These are phyloP conservation scores for Lepidium aucheri DNA, from an alignment of 345 rosid genomes.

Conservation along the genomic window DNA sequence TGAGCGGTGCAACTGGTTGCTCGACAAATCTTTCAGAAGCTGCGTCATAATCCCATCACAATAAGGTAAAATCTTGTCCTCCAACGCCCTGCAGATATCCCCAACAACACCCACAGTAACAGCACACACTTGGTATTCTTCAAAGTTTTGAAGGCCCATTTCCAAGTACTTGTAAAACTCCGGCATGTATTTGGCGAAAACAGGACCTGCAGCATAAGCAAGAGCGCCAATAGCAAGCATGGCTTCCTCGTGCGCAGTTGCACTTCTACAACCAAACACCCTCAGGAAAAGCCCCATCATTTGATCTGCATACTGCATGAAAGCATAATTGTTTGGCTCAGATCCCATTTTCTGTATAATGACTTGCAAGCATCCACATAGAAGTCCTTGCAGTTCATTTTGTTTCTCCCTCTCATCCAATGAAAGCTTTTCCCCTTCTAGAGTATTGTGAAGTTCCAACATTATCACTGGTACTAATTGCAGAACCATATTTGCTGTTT, in stretches of 20 bases:
- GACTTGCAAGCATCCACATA: conserved; percentile 71
- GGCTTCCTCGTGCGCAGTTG: conserved; percentile 78
- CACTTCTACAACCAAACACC: conserved; percentile 68
- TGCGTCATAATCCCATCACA: conserved; percentile 78
- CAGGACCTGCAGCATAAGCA: conserved; percentile 60
- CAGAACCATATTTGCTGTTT: conserved; percentile 56
- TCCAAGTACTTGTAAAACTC: conserved; percentile 66
- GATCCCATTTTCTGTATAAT: conserved; percentile 62
- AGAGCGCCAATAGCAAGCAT: conserved; percentile 79
- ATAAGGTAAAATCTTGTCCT: conserved; percentile 53
- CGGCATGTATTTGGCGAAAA: conserved; percentile 63
- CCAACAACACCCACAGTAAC: conserved; percentile 77
- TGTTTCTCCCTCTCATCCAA: conserved; percentile 57
- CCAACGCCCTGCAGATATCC: conserved; percentile 60
- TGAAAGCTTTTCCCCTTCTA: conserved; percentile 55
- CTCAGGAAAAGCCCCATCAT: conserved; percentile 70
- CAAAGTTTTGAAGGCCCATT: conserved; percentile 73
- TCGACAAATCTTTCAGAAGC: conserved; percentile 70
- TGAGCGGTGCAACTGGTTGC: conserved; percentile 68
- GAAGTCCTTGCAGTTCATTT: conserved; percentile 63
- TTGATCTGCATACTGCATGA: conserved; percentile 64
- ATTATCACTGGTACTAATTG: conserved; percentile 54
- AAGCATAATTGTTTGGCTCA: conserved; percentile 50
- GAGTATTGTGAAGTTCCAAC: conserved; percentile 65
- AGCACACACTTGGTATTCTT: conserved; percentile 68